A percentile compares a stretch with the other conserved stretches of the same genome.
Conservation (phyloP, 371 early-diverging fungal genomes). For the Mucor saturninus region DNA sequence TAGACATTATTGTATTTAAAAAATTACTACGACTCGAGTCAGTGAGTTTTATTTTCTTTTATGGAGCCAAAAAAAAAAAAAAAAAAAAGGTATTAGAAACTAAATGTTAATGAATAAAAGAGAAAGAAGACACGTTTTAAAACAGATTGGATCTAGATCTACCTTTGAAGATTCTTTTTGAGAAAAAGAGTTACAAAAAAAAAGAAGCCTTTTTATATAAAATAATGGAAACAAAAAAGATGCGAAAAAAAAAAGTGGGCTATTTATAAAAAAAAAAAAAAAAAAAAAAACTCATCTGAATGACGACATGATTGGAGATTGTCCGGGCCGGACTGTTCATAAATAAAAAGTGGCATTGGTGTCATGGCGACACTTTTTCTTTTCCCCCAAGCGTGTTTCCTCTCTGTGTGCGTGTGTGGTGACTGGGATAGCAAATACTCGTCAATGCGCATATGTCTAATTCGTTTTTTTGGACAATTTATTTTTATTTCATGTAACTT, state of each 20-base stretch:
- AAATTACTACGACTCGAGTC: background rate
- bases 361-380: too few species aligned
- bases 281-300: background rate
- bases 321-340: too few species aligned
- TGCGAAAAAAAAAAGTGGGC: background rate
- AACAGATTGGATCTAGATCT: background rate
- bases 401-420: too few species aligned
- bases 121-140: too few species aligned
- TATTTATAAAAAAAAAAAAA: too few species aligned
- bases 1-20: slow-evolving; percentile 38
- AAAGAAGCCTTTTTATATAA: background rate
- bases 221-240: background rate
- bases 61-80: background rate
- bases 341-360: too few species aligned
- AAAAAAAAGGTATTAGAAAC: background rate
- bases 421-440: too few species aligned
- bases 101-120: too few species aligned
- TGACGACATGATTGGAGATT: too few species aligned
- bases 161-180: background rate
- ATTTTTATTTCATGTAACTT: background rate
- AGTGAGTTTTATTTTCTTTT: background rate
- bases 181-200: background rate
- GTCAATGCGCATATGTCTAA: background rate
- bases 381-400: too few species aligned
- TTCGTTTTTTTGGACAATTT: background rate